phyloP scores from a whole-genome alignment of 257 asterid species.

The Ehretia macrophylla region DNA sequence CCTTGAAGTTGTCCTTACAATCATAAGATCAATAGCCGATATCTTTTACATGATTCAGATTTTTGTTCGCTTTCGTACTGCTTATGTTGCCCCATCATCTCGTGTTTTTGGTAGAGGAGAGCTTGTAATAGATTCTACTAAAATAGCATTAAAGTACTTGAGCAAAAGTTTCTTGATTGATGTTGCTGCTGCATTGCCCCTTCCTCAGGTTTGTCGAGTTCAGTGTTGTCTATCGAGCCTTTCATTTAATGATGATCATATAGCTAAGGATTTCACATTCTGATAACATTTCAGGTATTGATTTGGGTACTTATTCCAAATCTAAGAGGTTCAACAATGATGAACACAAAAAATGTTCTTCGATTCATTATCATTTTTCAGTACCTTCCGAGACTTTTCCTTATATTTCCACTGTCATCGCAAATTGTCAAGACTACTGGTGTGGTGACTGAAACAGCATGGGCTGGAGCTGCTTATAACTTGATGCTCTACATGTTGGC shows the following conservation, averaged over 20 bases:
- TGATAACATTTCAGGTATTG: constrained; percentile 42
- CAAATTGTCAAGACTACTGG: constrained; percentile 92
- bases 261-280: not conserved
- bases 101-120: constrained; percentile 98
- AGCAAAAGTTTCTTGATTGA: constrained; percentile 65
- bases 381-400: constrained; percentile 74
- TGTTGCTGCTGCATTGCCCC: constrained; percentile 75
- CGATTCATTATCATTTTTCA: constrained; percentile 78
- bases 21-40: constrained; percentile 72
- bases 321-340: constrained; percentile 69
- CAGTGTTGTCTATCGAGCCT: not conserved
- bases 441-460: constrained; percentile 90
- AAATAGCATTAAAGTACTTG: constrained; percentile 60
- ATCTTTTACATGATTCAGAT: constrained; percentile 70
- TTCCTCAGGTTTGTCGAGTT: constrained; percentile 75
- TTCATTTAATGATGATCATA: not conserved
- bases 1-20: constrained; percentile 61
- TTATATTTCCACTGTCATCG: constrained; percentile 78
- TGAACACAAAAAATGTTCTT: constrained; percentile 80
- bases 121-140: constrained; percentile 78
- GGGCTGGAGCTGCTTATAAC: constrained; percentile 99
- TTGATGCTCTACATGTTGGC: constrained; percentile 96
- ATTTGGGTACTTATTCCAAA: constrained; percentile 73
- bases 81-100: constrained; percentile 96
- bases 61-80: constrained; percentile 63